Percentiles rank a stretch among this genome's conserved stretches.
Evolutionary conservation across 768 basidiomycete species (phyloP).

Genomic region (Rubroboletus pulcherrimus): DNA sequence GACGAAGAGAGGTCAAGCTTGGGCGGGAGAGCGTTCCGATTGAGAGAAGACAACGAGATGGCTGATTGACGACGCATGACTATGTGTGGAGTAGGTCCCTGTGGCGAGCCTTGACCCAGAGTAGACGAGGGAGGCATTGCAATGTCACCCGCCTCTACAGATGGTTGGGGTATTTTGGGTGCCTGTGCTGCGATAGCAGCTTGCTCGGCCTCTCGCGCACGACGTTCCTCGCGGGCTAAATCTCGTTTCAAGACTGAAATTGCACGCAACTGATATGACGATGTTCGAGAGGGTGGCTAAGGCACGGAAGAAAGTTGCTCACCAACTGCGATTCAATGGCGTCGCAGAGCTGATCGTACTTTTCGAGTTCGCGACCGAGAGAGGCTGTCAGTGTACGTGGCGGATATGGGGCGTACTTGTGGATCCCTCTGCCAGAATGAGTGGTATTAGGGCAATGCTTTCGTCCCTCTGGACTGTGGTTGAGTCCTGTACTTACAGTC

Average conservation of each 20-base stretch:
- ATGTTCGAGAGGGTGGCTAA: neutral
- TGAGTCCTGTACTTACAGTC: conserved; percentile 46
- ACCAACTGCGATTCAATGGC: conserved; percentile 70
- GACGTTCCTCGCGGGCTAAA: conserved; percentile 56
- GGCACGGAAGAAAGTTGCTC: conserved; percentile 25
- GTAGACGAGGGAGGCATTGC: conserved; percentile 27
- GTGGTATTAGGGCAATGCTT: neutral
- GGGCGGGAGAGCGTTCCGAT: conserved; percentile 63
- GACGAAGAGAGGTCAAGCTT: conserved; percentile 81
- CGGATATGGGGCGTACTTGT: conserved; percentile 54
- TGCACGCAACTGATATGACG: conserved; percentile 55
- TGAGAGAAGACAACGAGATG: conserved; percentile 77
- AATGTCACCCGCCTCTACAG: conserved; percentile 17
- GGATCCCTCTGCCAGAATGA: conserved; percentile 45
- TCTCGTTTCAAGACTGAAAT: conserved; percentile 73
- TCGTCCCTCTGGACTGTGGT: neutral
- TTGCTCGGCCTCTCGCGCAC: conserved; percentile 42
- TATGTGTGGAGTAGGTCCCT: conserved; percentile 25
- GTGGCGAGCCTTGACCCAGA: conserved; percentile 34
- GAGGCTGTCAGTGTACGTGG: conserved; percentile 62
- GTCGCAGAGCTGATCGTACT: conserved; percentile 78
- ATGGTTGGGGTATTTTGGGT: conserved; percentile 25
- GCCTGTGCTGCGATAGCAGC: conserved; percentile 36
- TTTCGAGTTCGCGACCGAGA: conserved; percentile 71
- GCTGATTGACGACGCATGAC: conserved; percentile 64